Evolutionary conservation across 176 grass and related monocot genomes (phyloP).

Genomic region (Zoysia japonica): DNA sequence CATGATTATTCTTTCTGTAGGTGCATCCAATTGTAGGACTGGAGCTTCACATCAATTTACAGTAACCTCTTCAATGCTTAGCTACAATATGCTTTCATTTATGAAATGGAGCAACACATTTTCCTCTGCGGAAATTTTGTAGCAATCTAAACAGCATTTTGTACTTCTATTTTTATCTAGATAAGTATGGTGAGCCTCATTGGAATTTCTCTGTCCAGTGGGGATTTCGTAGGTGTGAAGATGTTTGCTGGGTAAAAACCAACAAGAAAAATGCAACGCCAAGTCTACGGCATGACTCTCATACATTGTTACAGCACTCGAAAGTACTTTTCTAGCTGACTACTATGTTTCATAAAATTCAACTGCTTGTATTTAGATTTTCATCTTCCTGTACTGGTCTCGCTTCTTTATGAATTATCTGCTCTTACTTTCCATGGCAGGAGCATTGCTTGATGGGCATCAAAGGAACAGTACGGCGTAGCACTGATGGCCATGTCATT

Average conservation of each 20-base stretch:
- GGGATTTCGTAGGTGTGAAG: conserved; percentile 97
- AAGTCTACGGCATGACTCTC: conserved; percentile 84
- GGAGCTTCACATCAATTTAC: conserved; percentile 19
- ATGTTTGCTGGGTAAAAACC: conserved; percentile 96
- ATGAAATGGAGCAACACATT: not conserved
- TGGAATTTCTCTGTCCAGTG: conserved; percentile 55
- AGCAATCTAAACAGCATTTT: conserved; percentile 27
- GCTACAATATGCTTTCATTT: conserved; percentile 44
- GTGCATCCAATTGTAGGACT: not conserved
- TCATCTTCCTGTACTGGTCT: not conserved
- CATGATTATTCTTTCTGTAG: conserved; percentile 28
- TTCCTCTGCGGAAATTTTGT: not conserved
- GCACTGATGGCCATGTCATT: conserved; percentile 97
- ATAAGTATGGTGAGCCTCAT: conserved; percentile 21
- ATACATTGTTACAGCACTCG: conserved; percentile 85
- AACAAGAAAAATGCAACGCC: conserved; percentile 94
- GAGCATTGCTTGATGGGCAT: conserved; percentile 99
- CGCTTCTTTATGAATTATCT: conserved; percentile 34
- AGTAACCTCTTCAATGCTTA: conserved; percentile 38
- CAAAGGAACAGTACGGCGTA: conserved; percentile 96
- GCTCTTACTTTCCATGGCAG: conserved; percentile 54
- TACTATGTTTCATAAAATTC: conserved; percentile 15
- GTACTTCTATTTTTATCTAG: conserved; percentile 30
- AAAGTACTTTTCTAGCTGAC: conserved; percentile 50
- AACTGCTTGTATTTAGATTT: not conserved